Evolutionary conservation across 805 yeast genomes (phyloP), one percentile per base, ranked within the genome.

Genomic region (Metahyphopichia silvanorum): DNA sequence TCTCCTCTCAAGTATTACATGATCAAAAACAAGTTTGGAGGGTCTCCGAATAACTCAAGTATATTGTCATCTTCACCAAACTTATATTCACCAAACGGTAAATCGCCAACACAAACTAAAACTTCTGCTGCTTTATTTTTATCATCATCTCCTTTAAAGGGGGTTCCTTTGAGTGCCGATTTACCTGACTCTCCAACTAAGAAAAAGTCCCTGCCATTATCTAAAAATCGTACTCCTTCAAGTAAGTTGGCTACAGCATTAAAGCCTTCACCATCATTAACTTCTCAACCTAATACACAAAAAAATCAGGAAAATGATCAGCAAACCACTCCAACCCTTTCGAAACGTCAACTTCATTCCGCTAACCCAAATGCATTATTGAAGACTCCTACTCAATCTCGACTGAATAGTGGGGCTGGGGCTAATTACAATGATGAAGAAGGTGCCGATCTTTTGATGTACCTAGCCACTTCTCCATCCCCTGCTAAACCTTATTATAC

Each of bases 381-480:
- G 36, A 53, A 53, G 26, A 66, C 71, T 1, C 71, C 73, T 3
- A 63, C 69, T 2, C 67, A 61, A 38, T 43, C 56, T 1, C 41
- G 47, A 30, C 40, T 10, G 27, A 25, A 25, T 41, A 4, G 25
- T 25, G 32, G 28, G 27, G 28, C 24, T 18, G 42, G 43, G 17
- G 53, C 47, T 18, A 42, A 45, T 28, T 54, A 51, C 35, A 56
- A 61, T 30, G 70, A 67, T 41, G 60, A 60, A 21, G 93, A 84
- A 56, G 95, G 94, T 10, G 95, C 94, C 1, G 91, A 82, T 53
- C 60, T 86, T 39, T 69, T 86, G 40, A 74, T 86, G 76, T 86
- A 76, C 55, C 64, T 86, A 44, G 94, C 95, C 2, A 82, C 89
- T 5, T 83, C 93, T 6, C 95, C 95, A 1, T 76, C 85, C 0